Conservation (phyloP, 2,329 filamentous ascomycete genomes). For the Alternaria infectoria region DNA sequence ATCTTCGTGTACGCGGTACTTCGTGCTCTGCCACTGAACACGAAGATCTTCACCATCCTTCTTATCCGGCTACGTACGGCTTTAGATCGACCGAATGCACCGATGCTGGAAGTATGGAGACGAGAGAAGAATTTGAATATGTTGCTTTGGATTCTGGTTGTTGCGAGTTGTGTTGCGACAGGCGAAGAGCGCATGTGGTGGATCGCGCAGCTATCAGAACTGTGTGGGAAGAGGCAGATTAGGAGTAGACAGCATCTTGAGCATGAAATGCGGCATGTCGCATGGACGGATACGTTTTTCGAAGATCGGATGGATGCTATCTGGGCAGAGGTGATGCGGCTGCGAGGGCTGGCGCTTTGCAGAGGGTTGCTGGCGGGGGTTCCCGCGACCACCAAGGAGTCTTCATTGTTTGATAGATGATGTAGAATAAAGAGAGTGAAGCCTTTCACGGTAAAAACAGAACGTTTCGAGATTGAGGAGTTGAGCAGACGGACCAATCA, state of each 20-base stretch:
- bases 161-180: slow-evolving; percentile 19
- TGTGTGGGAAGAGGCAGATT: slow-evolving; percentile 5
- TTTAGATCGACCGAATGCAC: not conserved
- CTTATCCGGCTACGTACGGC: not conserved
- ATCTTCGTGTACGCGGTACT: slow-evolving; percentile 33
- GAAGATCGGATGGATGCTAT: slow-evolving; percentile 10
- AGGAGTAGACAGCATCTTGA: slow-evolving; percentile 13
- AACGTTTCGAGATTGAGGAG: not conserved
- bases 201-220: slow-evolving; percentile 19
- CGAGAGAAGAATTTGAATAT: slow-evolving; percentile 23
- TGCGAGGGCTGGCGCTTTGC: not conserved
- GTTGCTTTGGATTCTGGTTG: slow-evolving; percentile 31
- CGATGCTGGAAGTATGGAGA: slow-evolving; percentile 10
- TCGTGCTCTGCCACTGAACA: slow-evolving; percentile 24
- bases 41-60: slow-evolving; percentile 23
- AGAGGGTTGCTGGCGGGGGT: not conserved
- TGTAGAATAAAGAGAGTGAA: not conserved
- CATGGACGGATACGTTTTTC: slow-evolving; percentile 34
- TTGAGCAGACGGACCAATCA: slow-evolving; percentile 11
- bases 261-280: slow-evolving; percentile 19
- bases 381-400: not conserved
- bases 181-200: slow-evolving; percentile 20
- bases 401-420: not conserved
- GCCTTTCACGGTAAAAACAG: not conserved
- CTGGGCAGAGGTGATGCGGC: slow-evolving; percentile 1